Evolutionary conservation across 2,329 filamentous ascomycete genomes (phyloP), one percentile per base, ranked within the genome.

Genomic region (Akanthomyces muscarius): DNA sequence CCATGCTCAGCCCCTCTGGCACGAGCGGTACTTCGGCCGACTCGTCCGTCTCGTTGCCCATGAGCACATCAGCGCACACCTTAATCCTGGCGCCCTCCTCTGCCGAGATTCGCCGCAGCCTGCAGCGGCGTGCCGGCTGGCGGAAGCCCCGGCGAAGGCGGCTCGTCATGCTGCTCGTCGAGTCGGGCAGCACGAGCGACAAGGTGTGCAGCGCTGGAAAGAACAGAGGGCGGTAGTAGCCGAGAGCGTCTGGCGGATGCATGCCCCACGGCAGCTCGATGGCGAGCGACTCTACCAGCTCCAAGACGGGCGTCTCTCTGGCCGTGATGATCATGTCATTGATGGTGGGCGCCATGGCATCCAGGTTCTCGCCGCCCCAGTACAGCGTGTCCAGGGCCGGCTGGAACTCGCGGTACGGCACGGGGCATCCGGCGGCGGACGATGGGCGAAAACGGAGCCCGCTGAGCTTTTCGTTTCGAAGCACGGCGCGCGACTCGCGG

Each of bases 341-440:
- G 5, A 5, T 1, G 16, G 16, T 5, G 13, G 5, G 6, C 48
- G 16, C 30, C 10, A 41, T 23, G 2, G 18, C 30, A 10, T 25
- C n/a, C 14, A 38, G 6, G 33, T 18, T 53, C 51, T 53, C 51
- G 30, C 51, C 33, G 51, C 33, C 33, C 51, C 51, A 53, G 54
- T 57, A 57, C 38, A 57, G 36, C 16, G 54, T 57, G 38, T 57
- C 54, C 18, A 57, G 38, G 11, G 6, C 38, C 2, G 54, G 54
- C 21, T 11, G 38, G 25, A 44, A 57, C 4, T 8, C 54, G 54
- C 54, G 54, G 25, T 42, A 57, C 21, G 54, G 54, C 25, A 57
- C 54, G 38, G n/a, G 42, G 28, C 54, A 57, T 1, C 33, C 28
- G 2, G 38, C 54, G 16, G 41, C 54, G 13, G 36, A 5, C 11